Base-by-base conservation (phyloP, 2,329 filamentous ascomycete species). In the Phyllosticta paracitricarpa region DNA sequence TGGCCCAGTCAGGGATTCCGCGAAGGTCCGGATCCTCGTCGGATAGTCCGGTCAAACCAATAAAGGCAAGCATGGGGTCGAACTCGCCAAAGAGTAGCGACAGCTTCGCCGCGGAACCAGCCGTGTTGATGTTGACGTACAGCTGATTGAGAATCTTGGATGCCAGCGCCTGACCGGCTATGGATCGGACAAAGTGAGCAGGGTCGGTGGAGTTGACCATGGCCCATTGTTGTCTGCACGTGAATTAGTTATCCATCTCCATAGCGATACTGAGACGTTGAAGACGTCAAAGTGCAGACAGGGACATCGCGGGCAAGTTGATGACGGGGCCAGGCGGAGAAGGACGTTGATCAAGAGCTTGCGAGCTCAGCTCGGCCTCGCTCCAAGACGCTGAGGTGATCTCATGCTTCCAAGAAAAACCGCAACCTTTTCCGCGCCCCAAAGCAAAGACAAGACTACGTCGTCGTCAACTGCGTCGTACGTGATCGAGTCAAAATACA, bases 61-160 rank as follows among this genome's bases (percentile, higher is more conserved):
- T 79, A 63, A 86, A 77, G 24, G 80, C 77, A 7, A 81, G 70
- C 58, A 81, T 74, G 4, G 81, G 77, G 57, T 79, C 76, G 64
- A 76, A 76, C 62, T 77, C 74, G 53, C 79, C 79, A 66, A 83
- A 81, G 3, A 81, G 62, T 3, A 76, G 61, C 40, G 68, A 71
- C 58, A 77, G 68, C 62, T 72, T 72, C 62, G 69, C 66, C 35
- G 61, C 62, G 24, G 66, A 64, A n/a, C 68, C 69, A 2, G 64
- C 57, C 10, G 67, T 64, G 8, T 66, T 54, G 60, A 75, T 67
- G 56, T 71, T 71, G 35, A 65, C 54, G 24, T 69, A 64, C 7
- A 75, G 66, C n/a, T 69, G 66, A n/a, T 62, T 63, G 17, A 75
- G 64, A 56, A 77, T 66, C 35, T 68, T 68, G 3, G 68, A 66